Percentiles rank a stretch among this genome's conserved stretches.
Evolutionary conservation across 805 yeast genomes (phyloP).

Genomic region (Jamesozyma hellenica): DNA sequence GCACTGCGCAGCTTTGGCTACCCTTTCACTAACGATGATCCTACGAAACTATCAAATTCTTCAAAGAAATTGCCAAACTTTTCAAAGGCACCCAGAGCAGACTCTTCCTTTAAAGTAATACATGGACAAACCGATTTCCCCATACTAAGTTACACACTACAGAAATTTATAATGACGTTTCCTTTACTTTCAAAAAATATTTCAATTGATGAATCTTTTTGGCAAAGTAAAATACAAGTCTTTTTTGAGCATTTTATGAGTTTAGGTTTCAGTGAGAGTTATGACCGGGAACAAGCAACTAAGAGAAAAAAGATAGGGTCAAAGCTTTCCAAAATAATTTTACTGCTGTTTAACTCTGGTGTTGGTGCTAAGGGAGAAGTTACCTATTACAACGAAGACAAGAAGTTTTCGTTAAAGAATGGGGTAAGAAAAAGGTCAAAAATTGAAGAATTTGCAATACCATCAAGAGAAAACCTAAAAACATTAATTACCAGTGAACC

Average conservation of each 20-base stretch:
- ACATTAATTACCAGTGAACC: conserved; percentile 27
- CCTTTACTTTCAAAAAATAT: conserved; percentile 53
- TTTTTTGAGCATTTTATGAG: conserved; percentile 71
- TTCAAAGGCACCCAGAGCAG: background rate
- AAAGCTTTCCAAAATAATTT: conserved; percentile 51
- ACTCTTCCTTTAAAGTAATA: background rate
- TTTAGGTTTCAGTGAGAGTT: conserved; percentile 60
- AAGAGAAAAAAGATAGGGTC: conserved; percentile 54
- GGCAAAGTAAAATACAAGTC: conserved; percentile 72
- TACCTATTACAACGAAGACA: conserved; percentile 34
- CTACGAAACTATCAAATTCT: conserved; percentile 18
- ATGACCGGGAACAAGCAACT: conserved; percentile 66
- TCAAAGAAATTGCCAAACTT: background rate
- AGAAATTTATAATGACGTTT: conserved; percentile 52
- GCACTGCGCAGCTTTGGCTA: conserved; percentile 64
- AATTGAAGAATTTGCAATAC: conserved; percentile 31
- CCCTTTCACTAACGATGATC: conserved; percentile 53
- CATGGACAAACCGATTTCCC: conserved; percentile 42
- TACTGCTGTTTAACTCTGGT: conserved; percentile 67
- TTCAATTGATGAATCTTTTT: conserved; percentile 48
- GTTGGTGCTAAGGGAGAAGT: conserved; percentile 51
- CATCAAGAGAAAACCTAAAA: conserved; percentile 31
- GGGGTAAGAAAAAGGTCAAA: conserved; percentile 27
- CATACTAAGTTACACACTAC: conserved; percentile 54
- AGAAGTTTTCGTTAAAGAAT: conserved; percentile 16